These are phyloP conservation scores for Misopates orontium DNA, from an alignment of 257 asterid genomes.

Conservation along the genomic window DNA sequence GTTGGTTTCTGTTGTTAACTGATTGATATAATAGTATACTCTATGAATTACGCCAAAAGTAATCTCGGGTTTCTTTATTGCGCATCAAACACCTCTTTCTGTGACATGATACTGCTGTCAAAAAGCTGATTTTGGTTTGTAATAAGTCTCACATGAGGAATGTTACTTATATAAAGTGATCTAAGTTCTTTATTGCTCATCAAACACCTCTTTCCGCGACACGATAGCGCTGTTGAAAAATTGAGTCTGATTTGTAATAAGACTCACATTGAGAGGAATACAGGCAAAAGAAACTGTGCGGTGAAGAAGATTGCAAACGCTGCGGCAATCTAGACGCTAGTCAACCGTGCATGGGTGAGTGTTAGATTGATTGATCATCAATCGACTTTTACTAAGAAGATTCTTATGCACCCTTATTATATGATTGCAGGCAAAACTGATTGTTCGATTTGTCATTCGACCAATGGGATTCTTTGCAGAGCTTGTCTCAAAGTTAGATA, in stretches of 20 bases:
- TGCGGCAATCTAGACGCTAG: slow-evolving; percentile 67
- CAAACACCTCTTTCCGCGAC: neutral
- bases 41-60: too few species aligned
- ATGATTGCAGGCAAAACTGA: slow-evolving; percentile 74
- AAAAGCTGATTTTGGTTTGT: slow-evolving; percentile 18
- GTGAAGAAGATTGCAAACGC: slow-evolving; percentile 84
- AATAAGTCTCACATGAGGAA: neutral
- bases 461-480: slow-evolving; percentile 71
- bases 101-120: neutral
- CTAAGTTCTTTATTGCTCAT: neutral
- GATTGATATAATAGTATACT: too few species aligned
- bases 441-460: slow-evolving; percentile 78
- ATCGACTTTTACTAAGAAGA: neutral
- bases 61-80: neutral
- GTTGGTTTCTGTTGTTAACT: too few species aligned
- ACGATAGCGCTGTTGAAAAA: neutral
- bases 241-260: slow-evolving; percentile 16
- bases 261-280: slow-evolving; percentile 10
- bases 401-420: neutral
- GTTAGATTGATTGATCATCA: neutral
- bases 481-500: slow-evolving; percentile 81
- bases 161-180: too few species aligned
- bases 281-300: slow-evolving; percentile 88
- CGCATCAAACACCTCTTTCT: neutral
- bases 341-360: slow-evolving; percentile 73